These are phyloP conservation scores for Tremella fuciformis DNA, from an alignment of 768 basidiomycete genomes.

Conservation along the genomic window DNA sequence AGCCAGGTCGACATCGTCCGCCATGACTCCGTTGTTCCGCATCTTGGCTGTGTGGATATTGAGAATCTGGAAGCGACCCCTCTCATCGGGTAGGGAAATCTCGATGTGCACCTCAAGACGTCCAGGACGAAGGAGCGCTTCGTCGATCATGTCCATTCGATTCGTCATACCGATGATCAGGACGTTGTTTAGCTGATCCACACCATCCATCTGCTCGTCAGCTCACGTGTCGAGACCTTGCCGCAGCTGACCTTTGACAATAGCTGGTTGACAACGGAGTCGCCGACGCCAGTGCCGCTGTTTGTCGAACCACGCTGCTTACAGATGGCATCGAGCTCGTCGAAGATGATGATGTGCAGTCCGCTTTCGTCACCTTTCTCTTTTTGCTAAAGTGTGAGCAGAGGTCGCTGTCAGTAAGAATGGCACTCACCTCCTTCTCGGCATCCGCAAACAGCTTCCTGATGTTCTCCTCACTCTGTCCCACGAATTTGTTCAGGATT, in stretches of 20 bases:
- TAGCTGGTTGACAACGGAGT: slow-evolving; percentile 96
- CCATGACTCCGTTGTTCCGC: slow-evolving; percentile 88
- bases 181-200: slow-evolving; percentile 97
- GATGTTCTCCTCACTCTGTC: slow-evolving; percentile 95
- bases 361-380: slow-evolving; percentile 96
- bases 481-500: slow-evolving; percentile 94
- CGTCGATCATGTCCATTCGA: slow-evolving; percentile 96
- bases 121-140: slow-evolving; percentile 92
- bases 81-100: slow-evolving; percentile 92
- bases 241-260: slow-evolving; percentile 73
- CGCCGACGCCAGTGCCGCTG: slow-evolving; percentile 93
- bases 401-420: slow-evolving; percentile 20
- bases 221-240: not conserved
- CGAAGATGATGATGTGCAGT: slow-evolving; percentile 98
- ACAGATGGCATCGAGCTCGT: slow-evolving; percentile 97
- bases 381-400: slow-evolving; percentile 66
- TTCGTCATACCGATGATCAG: slow-evolving; percentile 99
- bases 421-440: slow-evolving; percentile 74
- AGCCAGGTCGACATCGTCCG: slow-evolving; percentile 72
- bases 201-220: slow-evolving; percentile 85
- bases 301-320: slow-evolving; percentile 94
- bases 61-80: slow-evolving; percentile 87
- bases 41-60: slow-evolving; percentile 94
- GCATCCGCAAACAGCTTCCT: slow-evolving; percentile 97
- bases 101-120: slow-evolving; percentile 99